A percentile compares a stretch with the other conserved stretches of the same genome.
Conservation (phyloP, 768 basidiomycete species). For the Podaxis sp. region DNA sequence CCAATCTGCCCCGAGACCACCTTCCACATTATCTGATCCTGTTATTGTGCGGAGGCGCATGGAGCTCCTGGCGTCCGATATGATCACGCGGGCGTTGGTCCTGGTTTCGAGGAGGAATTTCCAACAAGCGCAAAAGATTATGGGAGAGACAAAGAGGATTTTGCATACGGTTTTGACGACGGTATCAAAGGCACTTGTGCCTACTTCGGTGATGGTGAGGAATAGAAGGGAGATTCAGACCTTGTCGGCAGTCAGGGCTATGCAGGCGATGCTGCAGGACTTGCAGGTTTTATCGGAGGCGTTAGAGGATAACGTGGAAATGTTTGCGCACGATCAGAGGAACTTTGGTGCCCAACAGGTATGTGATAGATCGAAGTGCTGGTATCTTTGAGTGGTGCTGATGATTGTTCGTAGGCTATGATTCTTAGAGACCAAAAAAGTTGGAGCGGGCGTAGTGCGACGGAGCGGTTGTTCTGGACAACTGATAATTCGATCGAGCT, state of each 20-base stretch:
- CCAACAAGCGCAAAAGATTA: constrained; percentile 85
- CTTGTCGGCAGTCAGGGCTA: constrained; percentile 70
- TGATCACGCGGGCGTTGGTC: constrained; percentile 93
- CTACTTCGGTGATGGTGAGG: constrained; percentile 43
- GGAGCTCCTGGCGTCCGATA: constrained; percentile 95
- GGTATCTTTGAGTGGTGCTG: background rate
- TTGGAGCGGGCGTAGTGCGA: constrained; percentile 90
- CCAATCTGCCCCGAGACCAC: constrained; percentile 35
- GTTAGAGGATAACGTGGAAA: constrained; percentile 84
- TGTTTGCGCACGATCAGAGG: constrained; percentile 91
- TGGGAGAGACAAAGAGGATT: constrained; percentile 90
- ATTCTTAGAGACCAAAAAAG: constrained; percentile 94
- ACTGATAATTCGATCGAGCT: constrained; percentile 89
- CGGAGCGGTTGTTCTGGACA: constrained; percentile 91
- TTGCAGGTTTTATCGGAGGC: constrained; percentile 86
- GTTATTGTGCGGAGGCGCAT: constrained; percentile 91
- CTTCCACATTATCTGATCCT: constrained; percentile 66
- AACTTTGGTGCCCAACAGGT: constrained; percentile 99
- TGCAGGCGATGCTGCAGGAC: constrained; percentile 86
- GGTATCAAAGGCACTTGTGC: constrained; percentile 70
- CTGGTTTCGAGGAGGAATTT: constrained; percentile 91
- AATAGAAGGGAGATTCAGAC: constrained; percentile 80
- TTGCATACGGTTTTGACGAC: constrained; percentile 88
- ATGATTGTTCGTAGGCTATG: constrained; percentile 67
- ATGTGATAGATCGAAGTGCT: constrained; percentile 18